Evolutionary conservation across 2,329 filamentous ascomycete genomes (phyloP).

Genomic region (Plectosphaerella plurivora): DNA sequence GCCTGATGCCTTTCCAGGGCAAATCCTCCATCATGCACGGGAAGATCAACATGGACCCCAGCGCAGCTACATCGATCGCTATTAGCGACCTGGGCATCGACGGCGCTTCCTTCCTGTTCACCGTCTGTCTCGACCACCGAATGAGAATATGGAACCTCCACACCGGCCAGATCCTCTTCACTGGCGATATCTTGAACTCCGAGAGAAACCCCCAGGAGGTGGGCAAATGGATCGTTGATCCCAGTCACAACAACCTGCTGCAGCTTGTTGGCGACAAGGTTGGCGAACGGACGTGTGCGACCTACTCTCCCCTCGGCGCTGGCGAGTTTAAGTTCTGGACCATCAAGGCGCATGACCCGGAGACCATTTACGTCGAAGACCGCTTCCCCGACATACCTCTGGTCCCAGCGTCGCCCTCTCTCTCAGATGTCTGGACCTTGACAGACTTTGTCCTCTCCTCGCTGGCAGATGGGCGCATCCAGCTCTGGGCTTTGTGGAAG

Average conservation of each 20-base stretch:
- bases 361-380: slow-evolving; percentile 64
- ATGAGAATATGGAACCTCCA: slow-evolving; percentile 85
- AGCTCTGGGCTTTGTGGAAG: slow-evolving; percentile 78
- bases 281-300: slow-evolving; percentile 60
- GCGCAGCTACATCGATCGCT: slow-evolving; percentile 61
- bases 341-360: slow-evolving; percentile 60
- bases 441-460: slow-evolving; percentile 67
- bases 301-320: slow-evolving; percentile 81
- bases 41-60: slow-evolving; percentile 61
- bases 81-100: slow-evolving; percentile 46
- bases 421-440: slow-evolving; percentile 73
- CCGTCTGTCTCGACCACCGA: slow-evolving; percentile 83
- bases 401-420: slow-evolving; percentile 65
- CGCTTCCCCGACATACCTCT: slow-evolving; percentile 61
- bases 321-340: slow-evolving; percentile 95
- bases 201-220: slow-evolving; percentile 62
- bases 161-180: slow-evolving; percentile 72
- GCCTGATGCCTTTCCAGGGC: slow-evolving; percentile 62
- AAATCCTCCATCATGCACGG: slow-evolving; percentile 61
- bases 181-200: slow-evolving; percentile 72
- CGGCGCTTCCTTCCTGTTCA: slow-evolving; percentile 58
- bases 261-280: slow-evolving; percentile 59
- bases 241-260: slow-evolving; percentile 72
- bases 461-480: slow-evolving; percentile 48
- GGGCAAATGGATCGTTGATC: slow-evolving; percentile 72